phyloP scores from a whole-genome alignment of 23 red algal genomes.

The Gracilaria caudata region DNA sequence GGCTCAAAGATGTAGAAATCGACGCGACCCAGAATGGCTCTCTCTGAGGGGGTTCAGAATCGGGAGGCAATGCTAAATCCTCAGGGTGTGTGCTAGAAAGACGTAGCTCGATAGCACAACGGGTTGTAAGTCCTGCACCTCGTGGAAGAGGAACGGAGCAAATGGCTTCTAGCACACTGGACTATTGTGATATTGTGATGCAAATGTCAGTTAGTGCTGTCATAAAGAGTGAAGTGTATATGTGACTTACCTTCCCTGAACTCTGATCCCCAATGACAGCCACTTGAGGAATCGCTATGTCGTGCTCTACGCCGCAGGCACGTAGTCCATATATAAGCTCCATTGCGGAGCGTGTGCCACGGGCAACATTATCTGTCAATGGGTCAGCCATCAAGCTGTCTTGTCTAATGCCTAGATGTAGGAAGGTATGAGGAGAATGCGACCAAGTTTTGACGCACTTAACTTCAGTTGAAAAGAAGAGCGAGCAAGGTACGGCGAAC shows the following conservation, averaged over 20 bases:
- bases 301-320: constrained; percentile 71
- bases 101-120: constrained; percentile 82
- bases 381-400: constrained; percentile 1
- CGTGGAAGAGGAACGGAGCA: constrained; percentile 81
- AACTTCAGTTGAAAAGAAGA: too few species aligned
- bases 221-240: background rate
- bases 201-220: constrained; percentile 12
- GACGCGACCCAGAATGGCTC: constrained; percentile 35
- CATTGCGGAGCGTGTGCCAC: constrained; percentile 64
- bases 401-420: background rate
- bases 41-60: constrained; percentile 39
- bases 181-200: background rate
- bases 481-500: background rate
- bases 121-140: constrained; percentile 90
- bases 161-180: constrained; percentile 88
- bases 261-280: constrained; percentile 93
- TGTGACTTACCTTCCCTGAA: constrained; percentile 72
- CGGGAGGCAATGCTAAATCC: constrained; percentile 36
- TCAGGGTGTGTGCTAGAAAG: constrained; percentile 48
- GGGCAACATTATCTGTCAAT: constrained; percentile 49
- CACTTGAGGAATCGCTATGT: constrained; percentile 91
- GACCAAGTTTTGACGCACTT: background rate
- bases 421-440: background rate
- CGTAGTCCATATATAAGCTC: constrained; percentile 62
- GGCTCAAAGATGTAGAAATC: constrained; percentile 51